phyloP scores from a whole-genome alignment of 1,284 basidiomycete genomes.

The Cystobasidiaceae sp. region DNA sequence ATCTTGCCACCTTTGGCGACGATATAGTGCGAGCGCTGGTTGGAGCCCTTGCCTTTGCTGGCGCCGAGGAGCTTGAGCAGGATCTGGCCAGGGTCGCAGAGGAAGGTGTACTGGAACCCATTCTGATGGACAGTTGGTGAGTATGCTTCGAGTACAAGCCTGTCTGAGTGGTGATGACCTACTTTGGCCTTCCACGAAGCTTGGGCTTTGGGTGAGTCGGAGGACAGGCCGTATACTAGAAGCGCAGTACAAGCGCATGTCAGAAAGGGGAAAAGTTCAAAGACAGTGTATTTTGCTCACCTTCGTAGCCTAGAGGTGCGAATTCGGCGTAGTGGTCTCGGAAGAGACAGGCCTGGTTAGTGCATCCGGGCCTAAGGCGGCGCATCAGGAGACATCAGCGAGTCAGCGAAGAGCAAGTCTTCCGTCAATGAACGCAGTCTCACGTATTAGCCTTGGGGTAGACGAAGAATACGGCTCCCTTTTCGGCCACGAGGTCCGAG shows the following conservation, averaged over 20 bases:
- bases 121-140: no score
- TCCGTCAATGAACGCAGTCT: background rate
- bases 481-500: conserved; percentile 18
- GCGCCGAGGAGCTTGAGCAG: conserved; percentile 32
- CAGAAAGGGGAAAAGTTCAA: no score
- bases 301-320: conserved; percentile 29
- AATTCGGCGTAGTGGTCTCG: conserved; percentile 33
- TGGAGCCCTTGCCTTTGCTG: conserved; percentile 22
- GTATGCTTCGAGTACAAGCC: no score
- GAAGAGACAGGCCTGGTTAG: conserved; percentile 34
- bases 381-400: no score
- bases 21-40: conserved; percentile 35
- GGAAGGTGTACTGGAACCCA: conserved; percentile 34
- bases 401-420: background rate
- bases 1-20: conserved; percentile 34
- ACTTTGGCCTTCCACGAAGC: conserved; percentile 33
- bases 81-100: conserved; percentile 36
- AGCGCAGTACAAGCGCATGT: no score
- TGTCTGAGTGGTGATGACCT: no score
- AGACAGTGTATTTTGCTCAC: background rate
- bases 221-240: conserved; percentile 36
- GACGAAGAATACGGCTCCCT: conserved; percentile 31
- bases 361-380: conserved; percentile 35
- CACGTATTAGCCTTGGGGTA: conserved; percentile 31
- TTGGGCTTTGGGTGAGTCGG: conserved; percentile 34